Base-by-base conservation (phyloP, 176 grass and related monocot genomes). In the Aegilops speltoides region DNA sequence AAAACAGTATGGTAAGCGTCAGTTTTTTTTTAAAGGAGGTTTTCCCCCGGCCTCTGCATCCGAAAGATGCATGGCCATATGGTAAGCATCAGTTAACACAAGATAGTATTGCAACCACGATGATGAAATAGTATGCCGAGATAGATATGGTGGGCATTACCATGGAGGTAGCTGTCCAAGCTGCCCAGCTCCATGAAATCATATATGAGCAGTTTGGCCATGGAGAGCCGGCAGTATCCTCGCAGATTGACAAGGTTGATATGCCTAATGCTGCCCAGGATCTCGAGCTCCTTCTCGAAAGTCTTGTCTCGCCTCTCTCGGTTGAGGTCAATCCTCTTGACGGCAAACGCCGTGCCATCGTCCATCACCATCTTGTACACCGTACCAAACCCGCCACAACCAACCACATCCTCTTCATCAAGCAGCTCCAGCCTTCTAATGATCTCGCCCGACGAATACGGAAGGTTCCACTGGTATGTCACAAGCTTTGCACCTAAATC, bases 301-400 rank as follows among this genome's bases (percentile, higher is more conserved):
- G 84, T 89, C 76, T 80, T 86, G 64, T 93, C 92, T 1, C 86
- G 87, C 3, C 87, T 82, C 38, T 96, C 79, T 0, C 92, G 88
- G 31, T 73, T 79, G 67, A 93, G 66, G 31, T 94, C 89, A n/a
- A 99, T 99, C 85, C 90, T 94, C 83, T 99, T 99, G 29, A 96
- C 97, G 0, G 94, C 97, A 63, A 96, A 99, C 5, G 88, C 85
- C 4, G 62, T 90, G 50, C 87, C 90, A 17, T 99, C 97, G 31
- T 99, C 97, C 92, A 99, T 99, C 38, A 87, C 79, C 94, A 99
- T 96, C 41, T 94, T 99, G 90, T 94, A 99, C 72, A 99, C 94
- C 0, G 94, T 99, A 46, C 97, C 97, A 6, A 99, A 99, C 14
- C 97, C 94, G 0, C 97, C 97, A 5, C 94, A 99, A 19, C 97